Evolutionary conservation across 2,329 filamentous ascomycete genomes (phyloP).

Genomic region (Penicillium sp.): DNA sequence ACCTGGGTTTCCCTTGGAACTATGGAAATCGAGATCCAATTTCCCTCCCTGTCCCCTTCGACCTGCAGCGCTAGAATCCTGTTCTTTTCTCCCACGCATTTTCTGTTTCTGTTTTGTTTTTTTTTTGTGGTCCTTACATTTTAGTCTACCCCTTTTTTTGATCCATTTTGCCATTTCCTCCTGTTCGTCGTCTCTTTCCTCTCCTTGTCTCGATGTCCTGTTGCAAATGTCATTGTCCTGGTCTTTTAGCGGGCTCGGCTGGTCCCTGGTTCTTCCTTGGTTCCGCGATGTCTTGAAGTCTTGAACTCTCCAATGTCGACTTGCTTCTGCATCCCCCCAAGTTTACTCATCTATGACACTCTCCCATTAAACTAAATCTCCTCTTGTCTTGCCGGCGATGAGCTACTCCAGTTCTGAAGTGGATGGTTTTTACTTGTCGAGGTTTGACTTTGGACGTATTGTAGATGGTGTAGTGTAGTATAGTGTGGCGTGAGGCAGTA

Average conservation of each 20-base stretch:
- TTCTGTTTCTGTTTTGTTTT: conserved; percentile 11
- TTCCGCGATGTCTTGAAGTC: not conserved
- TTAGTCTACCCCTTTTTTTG: conserved; percentile 29
- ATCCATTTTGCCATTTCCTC: conserved; percentile 23
- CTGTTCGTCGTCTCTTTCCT: not conserved
- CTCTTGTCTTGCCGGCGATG: conserved; percentile 22
- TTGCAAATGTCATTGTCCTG: conserved; percentile 33
- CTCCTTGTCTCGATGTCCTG: conserved; percentile 5
- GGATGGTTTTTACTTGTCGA: conserved; percentile 15
- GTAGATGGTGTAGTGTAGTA: conserved; percentile 1
- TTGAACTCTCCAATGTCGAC: not conserved
- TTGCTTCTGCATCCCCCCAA: not conserved
- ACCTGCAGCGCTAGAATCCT: conserved; percentile 45
- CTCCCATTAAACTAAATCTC: not conserved
- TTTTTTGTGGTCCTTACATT: conserved; percentile 33
- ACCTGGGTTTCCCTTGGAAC: conserved; percentile 17
- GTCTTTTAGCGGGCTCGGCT: conserved; percentile 28
- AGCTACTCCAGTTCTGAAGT: conserved; percentile 30
- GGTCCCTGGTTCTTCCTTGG: conserved; percentile 21
- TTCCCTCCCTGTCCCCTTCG: conserved; percentile 33
- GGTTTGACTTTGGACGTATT: not conserved
- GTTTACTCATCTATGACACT: not conserved
- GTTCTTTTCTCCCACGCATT: conserved; percentile 29
- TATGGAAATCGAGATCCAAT: conserved; percentile 16
- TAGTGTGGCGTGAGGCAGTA: not conserved